Percentiles rank a stretch among this genome's conserved stretches.
phyloP scores from a whole-genome alignment of 1,284 basidiomycete species.

The Austroboletus rostrupii region DNA sequence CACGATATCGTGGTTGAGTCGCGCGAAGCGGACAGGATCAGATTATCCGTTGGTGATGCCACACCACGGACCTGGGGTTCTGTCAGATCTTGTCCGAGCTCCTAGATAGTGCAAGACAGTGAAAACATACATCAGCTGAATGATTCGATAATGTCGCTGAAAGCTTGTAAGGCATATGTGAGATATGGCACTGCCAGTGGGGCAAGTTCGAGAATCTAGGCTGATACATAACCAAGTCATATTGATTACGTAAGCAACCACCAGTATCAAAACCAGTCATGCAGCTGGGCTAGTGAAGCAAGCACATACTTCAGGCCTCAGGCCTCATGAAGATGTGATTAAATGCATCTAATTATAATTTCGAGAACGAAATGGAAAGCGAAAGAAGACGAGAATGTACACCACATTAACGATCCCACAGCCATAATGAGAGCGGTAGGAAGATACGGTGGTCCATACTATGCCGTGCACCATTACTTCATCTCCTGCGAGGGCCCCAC shows the following conservation, averaged over 20 bases:
- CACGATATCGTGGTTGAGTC: conserved; percentile 88
- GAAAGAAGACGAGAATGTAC: conserved; percentile 48
- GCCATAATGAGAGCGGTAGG: conserved; percentile 54
- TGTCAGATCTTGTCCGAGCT: conserved; percentile 13
- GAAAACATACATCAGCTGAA: conserved; percentile 64
- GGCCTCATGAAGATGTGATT: no score
- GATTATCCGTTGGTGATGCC: conserved; percentile 61
- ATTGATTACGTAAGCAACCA: no score
- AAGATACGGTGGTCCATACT: conserved; percentile 84
- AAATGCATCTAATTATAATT: no score
- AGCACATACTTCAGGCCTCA: no score
- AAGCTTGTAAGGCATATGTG: conserved; percentile 74
- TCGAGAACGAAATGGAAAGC: no score
- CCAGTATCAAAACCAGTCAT: no score
- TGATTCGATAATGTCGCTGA: conserved; percentile 74
- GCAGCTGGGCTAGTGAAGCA: no score
- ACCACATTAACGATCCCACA: conserved; percentile 81
- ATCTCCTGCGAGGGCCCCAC: conserved; percentile 85
- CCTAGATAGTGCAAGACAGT: not conserved
- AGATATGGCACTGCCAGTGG: no score
- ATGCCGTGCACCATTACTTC: conserved; percentile 84
- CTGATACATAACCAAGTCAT: no score
- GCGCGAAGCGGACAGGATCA: conserved; percentile 84
- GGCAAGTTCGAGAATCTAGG: no score
- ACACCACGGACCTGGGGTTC: conserved; percentile 68